Percentiles rank a stretch among this genome's conserved stretches.
These are phyloP conservation scores for Aspergillus intermedius DNA, from an alignment of 2,329 filamentous ascomycete species.

Conservation along the genomic window DNA sequence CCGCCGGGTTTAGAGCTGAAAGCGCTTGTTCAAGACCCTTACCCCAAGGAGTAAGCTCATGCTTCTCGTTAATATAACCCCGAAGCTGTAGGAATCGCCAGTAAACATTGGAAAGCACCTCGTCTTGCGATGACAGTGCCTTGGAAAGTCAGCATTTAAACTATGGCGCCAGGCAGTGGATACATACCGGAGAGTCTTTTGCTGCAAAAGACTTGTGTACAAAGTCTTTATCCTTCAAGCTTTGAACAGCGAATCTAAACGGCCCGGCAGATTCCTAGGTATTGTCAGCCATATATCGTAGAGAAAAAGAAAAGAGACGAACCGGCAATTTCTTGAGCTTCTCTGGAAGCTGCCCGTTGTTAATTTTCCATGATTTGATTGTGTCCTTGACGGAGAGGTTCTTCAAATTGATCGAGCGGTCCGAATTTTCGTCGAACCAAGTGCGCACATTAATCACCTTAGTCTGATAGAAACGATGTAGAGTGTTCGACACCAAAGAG, in stretches of 20 bases:
- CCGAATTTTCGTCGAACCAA: constrained; percentile 73
- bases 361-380: constrained; percentile 66
- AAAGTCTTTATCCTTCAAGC: constrained; percentile 65
- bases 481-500: constrained; percentile 67
- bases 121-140: constrained; percentile 57
- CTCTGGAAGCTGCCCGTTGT: constrained; percentile 47
- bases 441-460: constrained; percentile 70
- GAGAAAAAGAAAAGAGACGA: constrained; percentile 3
- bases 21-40: constrained; percentile 68
- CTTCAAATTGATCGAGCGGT: constrained; percentile 59
- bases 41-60: constrained; percentile 79
- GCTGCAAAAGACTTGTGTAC: constrained; percentile 60
- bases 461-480: constrained; percentile 77
- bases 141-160: constrained; percentile 18
- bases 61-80: constrained; percentile 71
- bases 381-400: constrained; percentile 49
- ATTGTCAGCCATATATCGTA: constrained; percentile 2
- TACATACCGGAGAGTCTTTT: constrained; percentile 40
- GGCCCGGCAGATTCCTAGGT: constrained; percentile 22
- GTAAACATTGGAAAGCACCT: constrained; percentile 67
- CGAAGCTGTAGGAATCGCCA: constrained; percentile 88
- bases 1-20: constrained; percentile 51
- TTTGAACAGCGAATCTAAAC: constrained; percentile 47
- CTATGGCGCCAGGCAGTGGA: not conserved
- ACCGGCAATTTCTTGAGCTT: constrained; percentile 28